Conservation (phyloP, 768 basidiomycete species). For the Amanita molliuscula region DNA sequence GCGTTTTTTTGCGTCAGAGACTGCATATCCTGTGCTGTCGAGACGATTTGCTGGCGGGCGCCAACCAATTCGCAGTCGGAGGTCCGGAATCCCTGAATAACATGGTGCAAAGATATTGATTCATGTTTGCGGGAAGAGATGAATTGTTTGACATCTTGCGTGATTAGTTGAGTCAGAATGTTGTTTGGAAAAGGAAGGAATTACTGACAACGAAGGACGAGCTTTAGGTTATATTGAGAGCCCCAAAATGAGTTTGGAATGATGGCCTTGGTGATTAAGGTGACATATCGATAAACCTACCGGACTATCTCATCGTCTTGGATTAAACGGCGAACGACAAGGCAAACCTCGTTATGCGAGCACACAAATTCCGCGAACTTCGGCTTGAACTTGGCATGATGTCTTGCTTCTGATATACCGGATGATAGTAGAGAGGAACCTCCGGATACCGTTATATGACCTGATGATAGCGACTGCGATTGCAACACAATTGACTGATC, state of each 20-base stretch:
- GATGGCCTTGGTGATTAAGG: conserved; percentile 50
- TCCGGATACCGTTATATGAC: conserved; percentile 37
- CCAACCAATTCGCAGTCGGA: conserved; percentile 77
- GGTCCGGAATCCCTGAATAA: conserved; percentile 68
- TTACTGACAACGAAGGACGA: conserved; percentile 45
- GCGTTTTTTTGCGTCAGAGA: conserved; percentile 65
- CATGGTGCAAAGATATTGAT: conserved; percentile 59
- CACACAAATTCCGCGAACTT: conserved; percentile 75
- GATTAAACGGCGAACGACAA: neutral
- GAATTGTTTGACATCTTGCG: conserved; percentile 62
- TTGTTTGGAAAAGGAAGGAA: neutral
- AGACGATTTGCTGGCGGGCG: conserved; percentile 26
- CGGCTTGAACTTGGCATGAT: conserved; percentile 46
- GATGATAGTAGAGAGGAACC: conserved; percentile 34
- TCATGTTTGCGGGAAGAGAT: conserved; percentile 76
- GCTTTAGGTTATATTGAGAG: conserved; percentile 47
- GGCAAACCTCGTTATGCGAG: conserved; percentile 46
- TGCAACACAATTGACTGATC: conserved; percentile 47
- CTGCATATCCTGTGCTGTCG: conserved; percentile 41
- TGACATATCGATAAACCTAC: conserved; percentile 65
- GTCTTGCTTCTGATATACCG: conserved; percentile 11
- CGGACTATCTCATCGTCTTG: neutral
- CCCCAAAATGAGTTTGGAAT: conserved; percentile 81
- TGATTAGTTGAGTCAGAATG: neutral
- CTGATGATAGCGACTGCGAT: conserved; percentile 36